Conservation (phyloP, 2,329 filamentous ascomycete species). For the Ustulina deusta region DNA sequence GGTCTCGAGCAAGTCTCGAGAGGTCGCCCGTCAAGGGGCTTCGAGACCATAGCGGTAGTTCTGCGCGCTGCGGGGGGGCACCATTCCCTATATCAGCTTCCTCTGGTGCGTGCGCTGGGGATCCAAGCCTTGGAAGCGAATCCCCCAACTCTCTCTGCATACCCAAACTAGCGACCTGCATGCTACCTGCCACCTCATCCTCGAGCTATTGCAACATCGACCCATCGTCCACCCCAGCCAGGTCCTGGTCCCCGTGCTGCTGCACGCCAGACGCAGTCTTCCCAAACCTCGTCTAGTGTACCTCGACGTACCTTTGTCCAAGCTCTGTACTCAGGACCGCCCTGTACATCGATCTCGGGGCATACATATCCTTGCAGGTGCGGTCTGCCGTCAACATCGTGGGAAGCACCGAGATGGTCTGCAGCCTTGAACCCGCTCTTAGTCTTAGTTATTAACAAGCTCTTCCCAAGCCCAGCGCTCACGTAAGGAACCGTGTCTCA, state of each 20-base stretch:
- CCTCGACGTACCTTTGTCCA: conserved; percentile 51
- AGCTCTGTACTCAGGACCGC: conserved; percentile 51
- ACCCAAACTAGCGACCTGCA: conserved; percentile 61
- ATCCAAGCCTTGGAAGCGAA: conserved; percentile 40
- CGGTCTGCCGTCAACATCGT: conserved; percentile 49
- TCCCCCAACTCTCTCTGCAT: conserved; percentile 50
- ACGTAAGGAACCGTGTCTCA: conserved; percentile 44
- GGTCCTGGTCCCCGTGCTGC: conserved; percentile 49
- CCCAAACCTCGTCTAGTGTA: conserved; percentile 48
- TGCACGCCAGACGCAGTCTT: conserved; percentile 46
- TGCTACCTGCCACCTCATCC: conserved; percentile 61
- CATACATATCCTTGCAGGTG: conserved; percentile 49
- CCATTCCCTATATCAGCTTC: conserved; percentile 41
- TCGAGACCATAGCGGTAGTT: conserved; percentile 35
- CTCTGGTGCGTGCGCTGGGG: conserved; percentile 33
- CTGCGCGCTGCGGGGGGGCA: conserved; percentile 33
- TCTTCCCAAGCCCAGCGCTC: conserved; percentile 40
- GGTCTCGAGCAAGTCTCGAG: conserved; percentile 15
- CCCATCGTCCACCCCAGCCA: conserved; percentile 54
- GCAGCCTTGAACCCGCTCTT: conserved; percentile 48
- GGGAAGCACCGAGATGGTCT: conserved; percentile 48
- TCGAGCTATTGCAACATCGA: conserved; percentile 57
- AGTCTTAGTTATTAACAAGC: conserved; percentile 46
- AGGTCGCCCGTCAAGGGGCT: conserved; percentile 28
- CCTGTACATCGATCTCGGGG: conserved; percentile 49